Percentiles rank a stretch among this genome's conserved stretches.
Conservation (phyloP, 208 protist genomes). For the Tetramitus jugosus region DNA sequence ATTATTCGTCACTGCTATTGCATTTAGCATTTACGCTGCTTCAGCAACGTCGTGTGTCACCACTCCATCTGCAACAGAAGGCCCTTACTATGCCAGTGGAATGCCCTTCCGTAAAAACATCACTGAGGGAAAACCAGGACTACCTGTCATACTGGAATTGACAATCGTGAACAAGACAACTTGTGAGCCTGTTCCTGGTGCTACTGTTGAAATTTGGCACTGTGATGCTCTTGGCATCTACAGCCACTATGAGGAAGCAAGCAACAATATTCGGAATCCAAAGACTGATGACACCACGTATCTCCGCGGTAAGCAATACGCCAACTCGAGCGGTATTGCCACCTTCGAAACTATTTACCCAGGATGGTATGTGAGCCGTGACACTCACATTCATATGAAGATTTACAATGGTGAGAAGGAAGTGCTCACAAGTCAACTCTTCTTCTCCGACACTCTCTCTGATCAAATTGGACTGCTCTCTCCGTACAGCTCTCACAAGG, state of each 20-base stretch:
- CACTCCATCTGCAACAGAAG: neutral
- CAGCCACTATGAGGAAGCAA: constrained; percentile 26
- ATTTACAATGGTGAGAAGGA: neutral
- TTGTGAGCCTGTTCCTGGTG: neutral
- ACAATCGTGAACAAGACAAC: constrained; percentile 20
- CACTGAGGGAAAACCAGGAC: constrained; percentile 22
- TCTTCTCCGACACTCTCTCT: no score
- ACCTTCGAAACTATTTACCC: constrained; percentile 28
- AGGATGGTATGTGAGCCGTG: constrained; percentile 29
- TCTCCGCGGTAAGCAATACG: constrained; percentile 28
- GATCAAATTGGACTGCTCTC: no score
- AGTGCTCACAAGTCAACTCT: constrained; percentile 25
- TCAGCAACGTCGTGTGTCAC: no score
- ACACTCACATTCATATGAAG: constrained; percentile 33
- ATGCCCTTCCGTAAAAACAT: neutral
- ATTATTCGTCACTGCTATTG: no score
- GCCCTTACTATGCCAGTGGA: neutral
- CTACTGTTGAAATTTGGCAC: constrained; percentile 34
- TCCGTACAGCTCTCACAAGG: no score
- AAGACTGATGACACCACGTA: constrained; percentile 21
- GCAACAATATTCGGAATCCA: neutral
- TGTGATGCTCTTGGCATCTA: constrained; percentile 29
- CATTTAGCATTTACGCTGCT: no score
- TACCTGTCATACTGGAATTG: constrained; percentile 25
- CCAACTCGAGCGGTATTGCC: constrained; percentile 19